These are phyloP conservation scores for Oryza coarctata DNA, from an alignment of 176 grass and related monocot genomes.

Conservation along the genomic window DNA sequence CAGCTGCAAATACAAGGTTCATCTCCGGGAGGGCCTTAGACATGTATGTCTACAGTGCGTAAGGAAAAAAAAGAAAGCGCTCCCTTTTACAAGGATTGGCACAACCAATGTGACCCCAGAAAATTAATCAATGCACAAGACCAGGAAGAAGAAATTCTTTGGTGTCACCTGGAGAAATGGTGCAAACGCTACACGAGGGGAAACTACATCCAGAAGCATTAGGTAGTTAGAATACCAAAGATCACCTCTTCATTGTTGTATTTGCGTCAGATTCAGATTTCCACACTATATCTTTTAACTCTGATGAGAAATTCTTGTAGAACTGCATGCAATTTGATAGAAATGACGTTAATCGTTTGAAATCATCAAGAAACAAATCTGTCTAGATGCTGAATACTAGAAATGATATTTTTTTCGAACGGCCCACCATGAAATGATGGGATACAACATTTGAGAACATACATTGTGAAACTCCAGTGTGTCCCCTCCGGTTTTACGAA, in stretches of 20 bases:
- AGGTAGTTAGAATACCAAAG: neutral
- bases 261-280: conserved; percentile 72
- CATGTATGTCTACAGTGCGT: conserved; percentile 14
- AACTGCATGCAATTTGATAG: conserved; percentile 52
- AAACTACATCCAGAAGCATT: neutral
- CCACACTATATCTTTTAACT: conserved; percentile 92
- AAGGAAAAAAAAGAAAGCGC: neutral
- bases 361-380: neutral
- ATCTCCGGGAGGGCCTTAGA: conserved; percentile 39
- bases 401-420: neutral
- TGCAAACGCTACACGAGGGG: neutral
- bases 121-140: neutral
- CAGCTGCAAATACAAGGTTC: neutral
- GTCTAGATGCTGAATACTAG: neutral
- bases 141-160: neutral
- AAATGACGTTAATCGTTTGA: neutral
- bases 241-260: conserved; percentile 33
- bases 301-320: conserved; percentile 86
- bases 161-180: conserved; percentile 31
- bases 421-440: neutral
- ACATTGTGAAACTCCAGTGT: conserved; percentile 96
- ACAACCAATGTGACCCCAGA: neutral
- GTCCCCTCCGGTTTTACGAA: conserved; percentile 95
- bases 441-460: conserved; percentile 18
- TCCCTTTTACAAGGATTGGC: neutral